Evolutionary conservation across 179 eudicot species (phyloP).

Genomic region (Corrigiola litoralis): DNA sequence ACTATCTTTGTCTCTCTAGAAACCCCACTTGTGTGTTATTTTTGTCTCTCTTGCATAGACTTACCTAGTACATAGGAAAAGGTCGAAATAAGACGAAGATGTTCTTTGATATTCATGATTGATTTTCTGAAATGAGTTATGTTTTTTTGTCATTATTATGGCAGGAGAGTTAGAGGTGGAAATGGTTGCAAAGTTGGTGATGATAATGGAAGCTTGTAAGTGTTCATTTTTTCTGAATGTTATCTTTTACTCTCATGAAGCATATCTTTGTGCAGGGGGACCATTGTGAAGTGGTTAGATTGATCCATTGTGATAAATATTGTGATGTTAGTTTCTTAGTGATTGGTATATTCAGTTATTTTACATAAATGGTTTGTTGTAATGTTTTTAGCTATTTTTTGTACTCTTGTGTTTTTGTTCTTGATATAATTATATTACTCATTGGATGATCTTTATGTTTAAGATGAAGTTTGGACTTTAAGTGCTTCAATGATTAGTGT

Average conservation of each 20-base stretch:
- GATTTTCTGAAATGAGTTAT: slow-evolving; percentile 16
- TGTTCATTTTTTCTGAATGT: slow-evolving; percentile 17
- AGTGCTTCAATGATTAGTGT: slow-evolving; percentile 21
- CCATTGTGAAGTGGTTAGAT: slow-evolving; percentile 2
- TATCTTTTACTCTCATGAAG: slow-evolving; percentile 3
- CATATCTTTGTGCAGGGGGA: slow-evolving; percentile 12
- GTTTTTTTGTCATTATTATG: slow-evolving; percentile 24
- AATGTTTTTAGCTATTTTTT: too few species aligned
- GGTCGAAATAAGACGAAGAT: background rate
- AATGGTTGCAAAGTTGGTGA: slow-evolving; percentile 97
- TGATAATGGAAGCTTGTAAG: slow-evolving; percentile 99
- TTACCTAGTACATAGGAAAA: slow-evolving; percentile 3
- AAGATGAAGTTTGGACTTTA: background rate
- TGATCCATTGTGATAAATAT: slow-evolving; percentile 10
- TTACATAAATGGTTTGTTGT: too few species aligned
- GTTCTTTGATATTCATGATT: slow-evolving; percentile 13
- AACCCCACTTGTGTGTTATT: slow-evolving; percentile 17
- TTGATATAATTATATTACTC: slow-evolving; percentile 5
- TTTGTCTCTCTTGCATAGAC: slow-evolving; percentile 25
- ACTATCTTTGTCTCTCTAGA: slow-evolving; percentile 1
- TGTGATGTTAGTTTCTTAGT: slow-evolving; percentile 3
- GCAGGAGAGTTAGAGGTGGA: slow-evolving; percentile 97
- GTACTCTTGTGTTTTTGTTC: background rate
- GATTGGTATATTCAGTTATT: too few species aligned
- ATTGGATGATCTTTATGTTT: slow-evolving; percentile 6